Evolutionary conservation across 345 rosid species (phyloP), one percentile per base, ranked within the genome.

Genomic region (Hevea brasiliensis): DNA sequence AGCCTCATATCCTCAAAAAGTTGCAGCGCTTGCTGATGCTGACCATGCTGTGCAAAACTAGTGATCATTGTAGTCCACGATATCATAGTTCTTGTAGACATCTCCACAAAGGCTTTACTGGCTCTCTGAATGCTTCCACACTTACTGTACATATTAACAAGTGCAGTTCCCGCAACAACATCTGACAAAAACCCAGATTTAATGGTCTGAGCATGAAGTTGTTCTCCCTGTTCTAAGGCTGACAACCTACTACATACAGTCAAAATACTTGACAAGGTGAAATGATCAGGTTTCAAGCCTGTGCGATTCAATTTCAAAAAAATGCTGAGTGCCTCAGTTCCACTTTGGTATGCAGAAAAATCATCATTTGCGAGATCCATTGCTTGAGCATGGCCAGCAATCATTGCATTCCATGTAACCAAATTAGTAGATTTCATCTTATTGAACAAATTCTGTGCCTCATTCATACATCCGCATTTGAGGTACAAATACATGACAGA

Each of bases 1-100:
- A 81, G 63, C 67, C 81, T 79, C 91, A 85, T 85, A 50, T 89
- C 93, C 78, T 89, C 88, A 35, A 89, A 85, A 53, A 89, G 88
- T 63, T 84, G 78, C 74, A 89, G 72, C 1, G 87, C 89, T 78
- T 80, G 84, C 75, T 42, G 79, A 61, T 80, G 71, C 48, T 57
- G 70, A 9, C 89, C 87, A 35, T 84, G 85, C 23, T 79, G 79
- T 44, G 93, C 84, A 44, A 80, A 76, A 71, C 79, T 81, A 21
- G 81, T 77, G 29, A 89, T 81, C 87, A 89, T 89, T 11, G 86
- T 74, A 64, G 89, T 89, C 89, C 91, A 85, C 17, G 86, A 81
- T 63, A 87, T 83, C 81, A 89, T 62, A 15, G 87, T 87, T 74
- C 86, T 85, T 2, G 72, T 61, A 42, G 88, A 61, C 87, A 89